Evolutionary conservation across 2,329 filamentous ascomycete genomes (phyloP).

Genomic region (Eurotiales sp.): DNA sequence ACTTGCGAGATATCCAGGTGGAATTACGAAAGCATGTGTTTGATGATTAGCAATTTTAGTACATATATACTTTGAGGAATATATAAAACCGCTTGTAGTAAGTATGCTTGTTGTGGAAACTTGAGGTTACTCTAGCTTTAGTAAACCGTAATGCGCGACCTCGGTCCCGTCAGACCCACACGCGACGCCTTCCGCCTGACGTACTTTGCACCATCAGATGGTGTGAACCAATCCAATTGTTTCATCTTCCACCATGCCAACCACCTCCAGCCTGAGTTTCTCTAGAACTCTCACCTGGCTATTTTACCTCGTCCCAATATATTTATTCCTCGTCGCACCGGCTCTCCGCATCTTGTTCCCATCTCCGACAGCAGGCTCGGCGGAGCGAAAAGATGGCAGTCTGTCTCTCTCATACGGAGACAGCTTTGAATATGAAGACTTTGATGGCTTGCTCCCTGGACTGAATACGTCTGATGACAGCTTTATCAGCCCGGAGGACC

Average conservation of each 20-base stretch:
- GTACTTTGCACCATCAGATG: too few relatives aligned
- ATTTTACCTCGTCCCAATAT: constrained; percentile 35
- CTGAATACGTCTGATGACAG: constrained; percentile 28
- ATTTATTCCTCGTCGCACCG: constrained; percentile 34
- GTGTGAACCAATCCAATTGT: not conserved
- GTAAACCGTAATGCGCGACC: too few relatives aligned
- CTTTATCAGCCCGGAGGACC: constrained; percentile 34
- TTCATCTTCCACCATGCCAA: constrained; percentile 19
- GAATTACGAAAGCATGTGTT: not conserved
- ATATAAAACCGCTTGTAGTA: too few relatives aligned
- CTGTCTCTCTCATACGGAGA: not conserved
- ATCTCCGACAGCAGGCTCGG: not conserved
- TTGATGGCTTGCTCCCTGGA: constrained; percentile 16
- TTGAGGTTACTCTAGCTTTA: too few relatives aligned
- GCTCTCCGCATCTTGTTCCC: constrained; percentile 21
- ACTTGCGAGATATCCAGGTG: constrained; percentile 1
- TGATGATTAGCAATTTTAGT: not conserved
- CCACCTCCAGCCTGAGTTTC: constrained; percentile 21
- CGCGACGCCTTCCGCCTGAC: too few relatives aligned
- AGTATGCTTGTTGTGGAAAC: too few relatives aligned
- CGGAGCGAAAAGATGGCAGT: constrained; percentile 9
- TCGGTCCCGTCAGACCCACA: too few relatives aligned
- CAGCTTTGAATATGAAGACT: constrained; percentile 14
- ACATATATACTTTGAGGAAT: too few relatives aligned
- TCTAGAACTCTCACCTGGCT: constrained; percentile 32